Base-by-base conservation (phyloP, 2,329 filamentous ascomycete species). In the Tolypocladium cylindrosporum region DNA sequence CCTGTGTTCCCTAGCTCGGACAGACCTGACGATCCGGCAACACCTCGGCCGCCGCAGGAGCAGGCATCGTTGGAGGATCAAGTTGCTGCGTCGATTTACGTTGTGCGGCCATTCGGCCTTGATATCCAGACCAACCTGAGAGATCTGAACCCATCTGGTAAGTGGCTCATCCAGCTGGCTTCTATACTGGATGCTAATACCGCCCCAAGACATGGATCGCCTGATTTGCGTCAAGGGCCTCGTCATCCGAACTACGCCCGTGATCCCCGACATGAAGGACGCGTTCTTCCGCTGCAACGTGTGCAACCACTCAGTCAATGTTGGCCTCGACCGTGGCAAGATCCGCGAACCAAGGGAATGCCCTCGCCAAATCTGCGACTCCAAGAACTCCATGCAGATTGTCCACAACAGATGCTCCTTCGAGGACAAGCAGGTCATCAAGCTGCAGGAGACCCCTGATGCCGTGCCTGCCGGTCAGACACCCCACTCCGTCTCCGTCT, bases 261-360 rank as follows among this genome's bases (percentile, higher is more conserved):
- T 99, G 63, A 97, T 99, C 63, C 94, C 94, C 0, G 94, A 99
- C 67, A 99, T 99, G 95, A 97, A 95, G 75, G 90, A 96, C 70
- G 94, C 94, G 0, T 97, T 96, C 76, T 99, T 99, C 83, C 89
- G 90, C 62, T 99, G 94, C 75, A 90, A 91, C 59, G 85, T 93
- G 34, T 99, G 94, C 75, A 91, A 91, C 67, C 91, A 97, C 73
- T 93, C 90, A 4, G 85, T 96, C 61, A 90, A 89, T 62, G 91
- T 97, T 57, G 89, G 91, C 58, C 88, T 99, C 67, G 94, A 99
- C 70, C 88, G 94, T 67, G 94, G 95, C 72, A 94, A 93, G 76
- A 99, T 99, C 67, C 87, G 90, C 27, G 94, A 99, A 72, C 94
- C 94, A 2, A 97, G 91, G 0, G 83, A 87, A 65, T 99, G 94